Conservation (phyloP, 1,139 yeast species). For the Waltiozyma sp. region DNA sequence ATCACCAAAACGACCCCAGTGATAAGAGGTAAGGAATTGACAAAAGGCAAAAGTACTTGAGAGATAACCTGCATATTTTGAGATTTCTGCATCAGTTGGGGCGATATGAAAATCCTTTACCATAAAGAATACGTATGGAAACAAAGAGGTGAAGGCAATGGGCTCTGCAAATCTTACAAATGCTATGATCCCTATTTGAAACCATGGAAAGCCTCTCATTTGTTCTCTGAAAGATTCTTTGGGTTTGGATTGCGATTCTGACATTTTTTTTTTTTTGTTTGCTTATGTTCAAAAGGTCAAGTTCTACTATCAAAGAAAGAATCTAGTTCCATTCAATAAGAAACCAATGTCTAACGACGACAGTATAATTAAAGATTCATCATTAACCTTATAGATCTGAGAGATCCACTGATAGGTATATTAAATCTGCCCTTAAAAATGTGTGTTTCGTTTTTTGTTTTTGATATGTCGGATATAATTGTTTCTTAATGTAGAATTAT, state of each 20-base stretch:
- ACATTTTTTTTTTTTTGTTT: background rate
- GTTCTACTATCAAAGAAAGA: no score
- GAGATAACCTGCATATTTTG: slow-evolving; percentile 48
- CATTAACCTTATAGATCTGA: no score
- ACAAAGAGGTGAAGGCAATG: slow-evolving; percentile 49
- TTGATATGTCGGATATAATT: no score
- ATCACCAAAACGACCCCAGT: slow-evolving; percentile 51
- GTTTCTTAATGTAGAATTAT: no score
- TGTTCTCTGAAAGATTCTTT: slow-evolving; percentile 11
- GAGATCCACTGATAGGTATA: no score
- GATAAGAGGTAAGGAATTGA: slow-evolving; percentile 43
- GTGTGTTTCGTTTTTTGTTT: no score
- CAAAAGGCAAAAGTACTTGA: slow-evolving; percentile 43
- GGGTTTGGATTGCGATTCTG: slow-evolving; percentile 1
- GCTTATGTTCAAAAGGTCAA: no score
- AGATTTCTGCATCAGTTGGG: slow-evolving; percentile 38
- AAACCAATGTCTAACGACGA: no score
- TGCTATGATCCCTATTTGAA: slow-evolving; percentile 37
- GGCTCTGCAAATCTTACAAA: slow-evolving; percentile 49
- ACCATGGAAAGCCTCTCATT: slow-evolving; percentile 29
- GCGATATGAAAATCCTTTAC: slow-evolving; percentile 45
- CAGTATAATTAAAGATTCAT: no score
- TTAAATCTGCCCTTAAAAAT: no score
- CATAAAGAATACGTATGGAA: slow-evolving; percentile 58
- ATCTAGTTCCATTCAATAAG: no score